Evolutionary conservation across 495 filamentous ascomycete genomes (phyloP).

Genomic region (Bathelium albidoporum): DNA sequence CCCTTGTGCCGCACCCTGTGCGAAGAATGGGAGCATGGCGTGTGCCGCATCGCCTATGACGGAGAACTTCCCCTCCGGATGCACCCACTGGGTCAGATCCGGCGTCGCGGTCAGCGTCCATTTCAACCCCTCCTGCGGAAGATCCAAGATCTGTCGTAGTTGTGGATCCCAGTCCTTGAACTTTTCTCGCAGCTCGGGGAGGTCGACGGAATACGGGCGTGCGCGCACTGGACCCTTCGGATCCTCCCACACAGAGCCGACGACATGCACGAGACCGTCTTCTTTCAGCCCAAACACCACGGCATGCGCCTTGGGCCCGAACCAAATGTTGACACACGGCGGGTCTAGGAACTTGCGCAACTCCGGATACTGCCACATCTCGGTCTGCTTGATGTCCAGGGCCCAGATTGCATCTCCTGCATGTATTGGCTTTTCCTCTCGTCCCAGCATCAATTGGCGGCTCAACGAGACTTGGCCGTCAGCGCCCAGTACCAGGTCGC

Average conservation of each 20-base stretch:
- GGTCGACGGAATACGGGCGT: neutral
- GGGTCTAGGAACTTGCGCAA: neutral
- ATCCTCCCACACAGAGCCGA: neutral
- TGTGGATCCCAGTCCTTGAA: conserved; percentile 19
- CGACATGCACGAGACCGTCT: neutral
- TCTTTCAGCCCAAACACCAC: neutral
- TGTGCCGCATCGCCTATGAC: conserved; percentile 42
- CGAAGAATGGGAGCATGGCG: conserved; percentile 19
- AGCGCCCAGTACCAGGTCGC: neutral
- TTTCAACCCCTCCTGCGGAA: conserved; percentile 1
- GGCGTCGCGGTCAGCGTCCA: conserved; percentile 30
- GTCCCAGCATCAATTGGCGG: too few species aligned
- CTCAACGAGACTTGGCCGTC: neutral
- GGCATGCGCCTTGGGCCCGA: neutral
- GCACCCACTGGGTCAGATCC: conserved; percentile 30
- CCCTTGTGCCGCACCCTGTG: conserved; percentile 13
- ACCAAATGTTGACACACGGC: neutral
- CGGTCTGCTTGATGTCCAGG: neutral
- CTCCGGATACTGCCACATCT: neutral
- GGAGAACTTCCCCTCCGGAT: conserved; percentile 32
- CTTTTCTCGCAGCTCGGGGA: conserved; percentile 8
- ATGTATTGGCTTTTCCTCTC: too few species aligned
- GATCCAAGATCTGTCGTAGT: conserved; percentile 4
- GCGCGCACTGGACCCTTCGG: neutral
- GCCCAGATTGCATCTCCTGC: neutral